Evolutionary conservation across 2,329 filamentous ascomycete species (phyloP), one percentile per base, ranked within the genome.

Genomic region (Coniella lustricola): DNA sequence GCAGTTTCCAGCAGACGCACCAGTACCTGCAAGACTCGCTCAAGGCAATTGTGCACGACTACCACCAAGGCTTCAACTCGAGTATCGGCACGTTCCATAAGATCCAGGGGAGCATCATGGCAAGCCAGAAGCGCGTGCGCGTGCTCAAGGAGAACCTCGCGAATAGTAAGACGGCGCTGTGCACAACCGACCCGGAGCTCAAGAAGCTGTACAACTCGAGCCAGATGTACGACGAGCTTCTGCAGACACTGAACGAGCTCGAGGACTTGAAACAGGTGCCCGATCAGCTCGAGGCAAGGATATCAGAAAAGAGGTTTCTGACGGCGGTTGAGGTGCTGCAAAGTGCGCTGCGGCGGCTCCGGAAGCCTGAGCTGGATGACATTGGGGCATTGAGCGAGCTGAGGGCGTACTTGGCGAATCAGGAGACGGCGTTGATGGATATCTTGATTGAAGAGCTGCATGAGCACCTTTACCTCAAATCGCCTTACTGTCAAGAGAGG

Each of bases 11-110:
- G 61, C 75, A 85, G 56, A 90, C 88, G 40, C 88, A 96, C 64
- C 75, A 82, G 55, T 88, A 93, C 63, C 79, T 98, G n/a, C 90
- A 98, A 63, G 85, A 85, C 58, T 90, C 91, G 9, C 75, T 98
- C 49, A 96, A 95, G 67, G 82, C 84, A 31, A 95, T 98, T 59
- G 93, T 98, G 21, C 95, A 98, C 65, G 91, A 98, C 69, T 91
- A 98, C 63, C 91, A 98, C 62, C 93, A 98, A 66, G 94, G 93
- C 40, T 98, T 98, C 76, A 98, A 97, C 69, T 95, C 89, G 66
- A 96, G 91, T 44, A 97, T 98, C 55, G 93, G 91, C 65, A 97
- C 91, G 17, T 98, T 97, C 63, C 94, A 98, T 73, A 96, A 95
- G 67, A 98, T 98, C 53, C 93, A 98, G 66, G 82, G 84, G 45